Conservation (phyloP, 2,329 filamentous ascomycete genomes). For the Neofusicoccum ribis region DNA sequence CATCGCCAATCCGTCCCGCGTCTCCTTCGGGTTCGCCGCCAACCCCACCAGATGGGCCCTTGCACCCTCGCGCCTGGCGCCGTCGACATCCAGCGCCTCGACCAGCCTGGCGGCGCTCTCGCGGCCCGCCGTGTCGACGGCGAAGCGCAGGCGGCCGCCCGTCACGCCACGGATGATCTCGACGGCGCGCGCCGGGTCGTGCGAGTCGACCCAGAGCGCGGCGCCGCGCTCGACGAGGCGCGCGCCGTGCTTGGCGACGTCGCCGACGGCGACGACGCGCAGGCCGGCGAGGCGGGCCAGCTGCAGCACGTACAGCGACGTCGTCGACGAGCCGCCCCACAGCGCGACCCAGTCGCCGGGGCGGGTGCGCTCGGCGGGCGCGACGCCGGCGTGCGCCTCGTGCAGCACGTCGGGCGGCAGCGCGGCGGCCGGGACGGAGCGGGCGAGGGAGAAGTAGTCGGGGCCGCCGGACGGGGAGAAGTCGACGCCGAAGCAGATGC, state of each 20-base stretch:
- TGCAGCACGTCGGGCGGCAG: constrained; percentile 62
- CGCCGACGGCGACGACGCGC: constrained; percentile 65
- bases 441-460: constrained; percentile 57
- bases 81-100: neutral
- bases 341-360: constrained; percentile 70
- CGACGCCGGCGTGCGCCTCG: constrained; percentile 63
- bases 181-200: constrained; percentile 6
- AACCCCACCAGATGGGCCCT: constrained; percentile 64
- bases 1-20: constrained; percentile 49
- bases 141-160: neutral
- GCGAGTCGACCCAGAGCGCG: constrained; percentile 8
- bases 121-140: neutral
- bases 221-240: neutral
- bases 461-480: constrained; percentile 57
- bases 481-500: constrained; percentile 69
- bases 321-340: constrained; percentile 69
- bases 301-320: constrained; percentile 65
- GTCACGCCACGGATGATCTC: constrained; percentile 1
- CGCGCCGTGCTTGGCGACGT: constrained; percentile 62
- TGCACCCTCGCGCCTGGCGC: neutral
- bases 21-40: constrained; percentile 64
- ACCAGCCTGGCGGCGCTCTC: constrained; percentile 8
- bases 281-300: constrained; percentile 67
- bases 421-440: constrained; percentile 44
- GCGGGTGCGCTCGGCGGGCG: constrained; percentile 53